phyloP scores from a whole-genome alignment of 176 grass and related monocot genomes.

The Triticum urartu region DNA sequence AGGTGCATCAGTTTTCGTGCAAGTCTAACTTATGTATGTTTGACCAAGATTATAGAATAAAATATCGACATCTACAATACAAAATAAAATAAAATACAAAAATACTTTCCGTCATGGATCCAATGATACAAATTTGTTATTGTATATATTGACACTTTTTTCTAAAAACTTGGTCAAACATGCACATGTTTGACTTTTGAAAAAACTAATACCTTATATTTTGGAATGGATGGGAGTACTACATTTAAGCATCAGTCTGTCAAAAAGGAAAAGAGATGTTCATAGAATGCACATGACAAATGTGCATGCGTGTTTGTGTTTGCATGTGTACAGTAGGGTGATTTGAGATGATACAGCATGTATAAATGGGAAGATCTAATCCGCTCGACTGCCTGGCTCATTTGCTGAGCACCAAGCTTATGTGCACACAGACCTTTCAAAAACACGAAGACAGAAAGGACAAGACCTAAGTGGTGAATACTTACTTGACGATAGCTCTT shows the following conservation, averaged over 20 bases:
- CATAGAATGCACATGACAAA: neutral
- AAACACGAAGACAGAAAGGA: conserved; percentile 1
- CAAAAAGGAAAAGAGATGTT: neutral
- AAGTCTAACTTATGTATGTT: too few species aligned
- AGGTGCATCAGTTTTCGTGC: too few species aligned
- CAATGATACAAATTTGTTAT: too few species aligned
- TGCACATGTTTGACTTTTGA: too few species aligned
- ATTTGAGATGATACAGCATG: neutral
- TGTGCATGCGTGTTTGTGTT: neutral
- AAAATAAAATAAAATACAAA: too few species aligned
- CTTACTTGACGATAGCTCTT: conserved; percentile 82
- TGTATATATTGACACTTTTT: too few species aligned
- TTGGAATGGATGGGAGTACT: too few species aligned
- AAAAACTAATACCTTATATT: too few species aligned
- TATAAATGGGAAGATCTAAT: neutral
- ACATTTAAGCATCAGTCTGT: neutral
- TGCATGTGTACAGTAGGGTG: neutral
- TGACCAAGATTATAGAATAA: too few species aligned
- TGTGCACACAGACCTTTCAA: neutral
- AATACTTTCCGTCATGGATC: too few species aligned
- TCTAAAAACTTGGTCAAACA: too few species aligned
- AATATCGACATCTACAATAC: too few species aligned
- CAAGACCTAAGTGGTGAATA: neutral
- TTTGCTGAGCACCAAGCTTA: neutral
- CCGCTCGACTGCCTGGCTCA: neutral